Evolutionary conservation across 495 filamentous ascomycete genomes (phyloP).

Genomic region (Tuber umbilicatum): DNA sequence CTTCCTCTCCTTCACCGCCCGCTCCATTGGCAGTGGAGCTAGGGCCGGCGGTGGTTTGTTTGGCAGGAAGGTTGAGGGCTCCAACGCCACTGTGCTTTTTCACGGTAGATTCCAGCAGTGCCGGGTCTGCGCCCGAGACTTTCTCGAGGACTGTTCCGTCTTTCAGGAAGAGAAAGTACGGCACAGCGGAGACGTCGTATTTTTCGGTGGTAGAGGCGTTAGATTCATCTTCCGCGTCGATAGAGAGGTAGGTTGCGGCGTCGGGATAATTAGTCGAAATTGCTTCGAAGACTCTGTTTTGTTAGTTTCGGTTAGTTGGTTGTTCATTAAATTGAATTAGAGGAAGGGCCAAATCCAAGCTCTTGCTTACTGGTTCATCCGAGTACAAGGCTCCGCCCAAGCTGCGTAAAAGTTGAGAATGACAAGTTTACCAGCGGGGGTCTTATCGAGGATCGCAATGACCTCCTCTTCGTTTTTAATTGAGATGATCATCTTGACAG

Average conservation of each 20-base stretch:
- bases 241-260: constrained; percentile 62
- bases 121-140: constrained; percentile 79
- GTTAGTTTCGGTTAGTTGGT: not conserved
- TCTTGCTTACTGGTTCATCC: constrained; percentile 56
- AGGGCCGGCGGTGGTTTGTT: constrained; percentile 34
- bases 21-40: constrained; percentile 13
- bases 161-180: constrained; percentile 75
- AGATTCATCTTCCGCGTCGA: constrained; percentile 45
- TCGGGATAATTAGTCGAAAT: constrained; percentile 72
- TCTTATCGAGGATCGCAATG: constrained; percentile 54
- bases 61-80: constrained; percentile 36
- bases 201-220: constrained; percentile 45
- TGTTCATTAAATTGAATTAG: not conserved
- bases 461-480: constrained; percentile 66
- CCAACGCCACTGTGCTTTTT: constrained; percentile 60
- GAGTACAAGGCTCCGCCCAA: constrained; percentile 93
- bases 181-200: constrained; percentile 90
- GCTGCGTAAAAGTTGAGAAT: constrained; percentile 90
- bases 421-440: constrained; percentile 61
- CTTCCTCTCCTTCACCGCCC: constrained; percentile 50
- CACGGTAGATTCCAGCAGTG: constrained; percentile 71
- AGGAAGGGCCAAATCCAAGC: not conserved
- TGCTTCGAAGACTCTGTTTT: constrained; percentile 62
- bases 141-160: constrained; percentile 65
- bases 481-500: constrained; percentile 34